Conservation (phyloP, 176 grass and related monocot genomes). For the Luzula sylvatica region DNA sequence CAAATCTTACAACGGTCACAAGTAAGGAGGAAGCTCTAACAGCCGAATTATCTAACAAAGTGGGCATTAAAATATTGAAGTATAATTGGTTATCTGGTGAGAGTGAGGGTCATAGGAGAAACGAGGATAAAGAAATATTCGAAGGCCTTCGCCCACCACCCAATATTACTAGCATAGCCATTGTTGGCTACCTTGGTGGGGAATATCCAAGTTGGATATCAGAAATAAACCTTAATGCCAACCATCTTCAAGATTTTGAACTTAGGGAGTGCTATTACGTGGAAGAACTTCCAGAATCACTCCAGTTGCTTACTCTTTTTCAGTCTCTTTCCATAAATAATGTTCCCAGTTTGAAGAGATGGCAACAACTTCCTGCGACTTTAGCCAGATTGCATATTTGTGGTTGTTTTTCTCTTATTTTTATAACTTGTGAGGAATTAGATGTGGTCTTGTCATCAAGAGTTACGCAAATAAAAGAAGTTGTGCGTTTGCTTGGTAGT, state of each 20-base stretch:
- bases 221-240: background rate
- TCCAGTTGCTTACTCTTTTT: too few species aligned
- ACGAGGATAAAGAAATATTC: background rate
- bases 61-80: background rate
- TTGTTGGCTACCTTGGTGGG: background rate
- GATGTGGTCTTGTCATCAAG: too few species aligned
- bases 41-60: background rate
- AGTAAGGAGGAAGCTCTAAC: background rate
- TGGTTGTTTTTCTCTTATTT: too few species aligned
- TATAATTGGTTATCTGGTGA: background rate
- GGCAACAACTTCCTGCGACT: too few species aligned
- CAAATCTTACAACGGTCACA: background rate
- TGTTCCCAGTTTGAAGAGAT: too few species aligned
- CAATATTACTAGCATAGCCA: background rate
- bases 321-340: too few species aligned
- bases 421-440: too few species aligned
- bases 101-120: background rate
- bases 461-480: too few species aligned
- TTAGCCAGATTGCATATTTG: too few species aligned
- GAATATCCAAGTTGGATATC: slow-evolving; percentile 4
- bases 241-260: slow-evolving; percentile 2
- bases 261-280: background rate
- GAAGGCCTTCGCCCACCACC: slow-evolving; percentile 5
- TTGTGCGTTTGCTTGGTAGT: too few species aligned
- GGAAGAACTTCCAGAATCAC: background rate